phyloP scores from a whole-genome alignment of 2,329 filamentous ascomycete species.

The Raffaelea arxii region DNA sequence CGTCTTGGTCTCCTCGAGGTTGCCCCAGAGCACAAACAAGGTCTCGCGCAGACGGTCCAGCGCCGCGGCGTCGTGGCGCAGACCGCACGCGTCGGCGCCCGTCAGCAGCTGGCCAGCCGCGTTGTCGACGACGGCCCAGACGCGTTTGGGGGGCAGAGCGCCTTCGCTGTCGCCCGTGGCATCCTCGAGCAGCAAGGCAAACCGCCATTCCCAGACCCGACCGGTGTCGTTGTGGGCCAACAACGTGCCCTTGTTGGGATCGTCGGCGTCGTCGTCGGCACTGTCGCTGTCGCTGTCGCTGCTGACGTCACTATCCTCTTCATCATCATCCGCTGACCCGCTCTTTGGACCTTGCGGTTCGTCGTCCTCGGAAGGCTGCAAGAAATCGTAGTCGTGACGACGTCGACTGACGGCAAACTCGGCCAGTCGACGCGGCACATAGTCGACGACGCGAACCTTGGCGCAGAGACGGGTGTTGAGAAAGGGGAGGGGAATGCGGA shows the following conservation, averaged over 20 bases:
- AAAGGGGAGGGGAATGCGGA: constrained; percentile 53
- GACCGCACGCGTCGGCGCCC: constrained; percentile 37
- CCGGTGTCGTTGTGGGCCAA: constrained; percentile 14
- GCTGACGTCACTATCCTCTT: constrained; percentile 18
- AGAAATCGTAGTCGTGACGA: constrained; percentile 34
- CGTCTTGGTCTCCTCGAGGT: constrained; percentile 64
- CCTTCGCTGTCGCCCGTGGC: constrained; percentile 36
- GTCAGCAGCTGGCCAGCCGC: constrained; percentile 37
- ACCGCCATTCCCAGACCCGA: constrained; percentile 69
- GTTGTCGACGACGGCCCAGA: constrained; percentile 63
- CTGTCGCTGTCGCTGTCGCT: constrained; percentile 16
- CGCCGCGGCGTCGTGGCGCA: constrained; percentile 39
- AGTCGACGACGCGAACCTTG: constrained; percentile 72
- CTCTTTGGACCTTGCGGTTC: too few species aligned
- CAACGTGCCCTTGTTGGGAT: not conserved
- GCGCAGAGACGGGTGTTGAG: constrained; percentile 61
- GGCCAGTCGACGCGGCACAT: constrained; percentile 57
- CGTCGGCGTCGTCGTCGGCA: constrained; percentile 12
- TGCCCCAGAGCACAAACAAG: constrained; percentile 75
- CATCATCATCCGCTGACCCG: constrained; percentile 17
- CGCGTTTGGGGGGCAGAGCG: constrained; percentile 28
- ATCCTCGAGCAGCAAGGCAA: constrained; percentile 70
- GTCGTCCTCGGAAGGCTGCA: constrained; percentile 38
- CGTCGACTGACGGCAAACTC: constrained; percentile 54
- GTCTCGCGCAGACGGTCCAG: constrained; percentile 54